A percentile compares a stretch with the other conserved stretches of the same genome.
These are phyloP conservation scores for Schizophyllum amplum DNA, from an alignment of 1,284 basidiomycete species.

Conservation along the genomic window DNA sequence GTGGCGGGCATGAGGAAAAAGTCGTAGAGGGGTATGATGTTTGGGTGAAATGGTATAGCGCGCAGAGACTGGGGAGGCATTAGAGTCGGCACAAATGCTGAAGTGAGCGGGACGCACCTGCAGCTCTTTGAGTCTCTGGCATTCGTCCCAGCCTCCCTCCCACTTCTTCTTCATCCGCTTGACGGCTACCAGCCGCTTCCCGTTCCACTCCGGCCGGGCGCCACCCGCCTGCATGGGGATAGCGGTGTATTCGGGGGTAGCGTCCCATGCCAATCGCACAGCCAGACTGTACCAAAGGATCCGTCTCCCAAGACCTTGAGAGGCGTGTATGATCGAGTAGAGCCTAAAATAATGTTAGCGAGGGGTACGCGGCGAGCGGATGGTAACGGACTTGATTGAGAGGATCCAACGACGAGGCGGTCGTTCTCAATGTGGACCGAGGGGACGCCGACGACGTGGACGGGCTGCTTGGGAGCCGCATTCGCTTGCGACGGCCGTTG, in stretches of 20 bases:
- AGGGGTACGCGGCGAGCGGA: constrained; percentile 7
- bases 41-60: constrained; percentile 89
- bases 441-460: constrained; percentile 62
- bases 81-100: constrained; percentile 10
- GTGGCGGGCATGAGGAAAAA: constrained; percentile 92
- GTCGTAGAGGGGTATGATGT: constrained; percentile 98
- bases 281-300: constrained; percentile 96
- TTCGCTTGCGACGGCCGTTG: constrained; percentile 15
- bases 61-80: constrained; percentile 69
- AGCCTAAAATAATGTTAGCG: constrained; percentile 29
- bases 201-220: constrained; percentile 88
- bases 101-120: constrained; percentile 56
- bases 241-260: constrained; percentile 82
- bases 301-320: constrained; percentile 94
- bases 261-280: constrained; percentile 98
- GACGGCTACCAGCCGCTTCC: constrained; percentile 92
- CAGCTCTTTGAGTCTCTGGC: constrained; percentile 91
- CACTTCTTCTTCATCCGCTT: constrained; percentile 98
- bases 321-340: constrained; percentile 52
- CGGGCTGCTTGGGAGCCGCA: constrained; percentile 40
- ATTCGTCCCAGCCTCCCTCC: constrained; percentile 97
- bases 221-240: constrained; percentile 91
- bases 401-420: constrained; percentile 60
- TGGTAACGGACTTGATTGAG: constrained; percentile 52
- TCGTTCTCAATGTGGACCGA: constrained; percentile 62